Evolutionary conservation across 2,329 filamentous ascomycete genomes (phyloP).

Genomic region (Salinomyces thailandicus): DNA sequence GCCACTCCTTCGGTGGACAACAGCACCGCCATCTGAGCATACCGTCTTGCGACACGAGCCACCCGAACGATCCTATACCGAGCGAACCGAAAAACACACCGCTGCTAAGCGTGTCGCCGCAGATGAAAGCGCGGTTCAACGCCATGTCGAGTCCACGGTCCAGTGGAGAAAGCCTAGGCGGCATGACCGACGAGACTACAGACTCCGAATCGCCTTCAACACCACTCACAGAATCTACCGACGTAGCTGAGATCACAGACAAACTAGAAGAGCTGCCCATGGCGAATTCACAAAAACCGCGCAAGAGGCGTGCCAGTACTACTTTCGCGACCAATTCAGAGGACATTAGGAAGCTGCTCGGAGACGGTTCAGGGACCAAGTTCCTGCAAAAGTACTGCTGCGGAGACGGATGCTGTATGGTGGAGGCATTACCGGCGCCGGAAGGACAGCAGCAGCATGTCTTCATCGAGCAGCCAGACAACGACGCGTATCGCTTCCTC

Average conservation of each 20-base stretch:
- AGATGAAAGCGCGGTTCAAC: slow-evolving; percentile 19
- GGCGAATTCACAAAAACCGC: slow-evolving; percentile 11
- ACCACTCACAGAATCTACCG: slow-evolving; percentile 33
- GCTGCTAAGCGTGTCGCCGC: slow-evolving; percentile 15
- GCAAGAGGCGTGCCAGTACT: slow-evolving; percentile 24
- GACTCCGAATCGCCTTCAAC: slow-evolving; percentile 35
- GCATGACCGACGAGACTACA: slow-evolving; percentile 27
- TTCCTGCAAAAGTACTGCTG: slow-evolving; percentile 54
- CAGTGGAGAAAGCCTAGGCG: slow-evolving; percentile 21
- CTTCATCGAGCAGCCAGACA: slow-evolving; percentile 57
- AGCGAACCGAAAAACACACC: slow-evolving; percentile 27
- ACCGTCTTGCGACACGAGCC: slow-evolving; percentile 34
- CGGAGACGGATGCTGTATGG: slow-evolving; percentile 54
- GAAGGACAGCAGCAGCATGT: slow-evolving; percentile 33
- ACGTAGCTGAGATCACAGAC: slow-evolving; percentile 33
- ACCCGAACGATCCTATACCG: slow-evolving; percentile 38
- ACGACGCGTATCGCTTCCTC: slow-evolving; percentile 72
- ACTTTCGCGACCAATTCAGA: slow-evolving; percentile 41
- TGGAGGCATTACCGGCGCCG: slow-evolving; percentile 43
- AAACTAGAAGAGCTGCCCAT: slow-evolving; percentile 29
- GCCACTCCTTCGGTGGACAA: slow-evolving; percentile 19
- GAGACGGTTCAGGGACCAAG: slow-evolving; percentile 46
- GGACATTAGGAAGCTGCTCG: slow-evolving; percentile 49
- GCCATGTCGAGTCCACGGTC: slow-evolving; percentile 20
- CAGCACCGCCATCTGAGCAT: slow-evolving; percentile 28